These are phyloP conservation scores for Stentor roeselii DNA, from an alignment of 73 alveolate genomes.

Conservation along the genomic window DNA sequence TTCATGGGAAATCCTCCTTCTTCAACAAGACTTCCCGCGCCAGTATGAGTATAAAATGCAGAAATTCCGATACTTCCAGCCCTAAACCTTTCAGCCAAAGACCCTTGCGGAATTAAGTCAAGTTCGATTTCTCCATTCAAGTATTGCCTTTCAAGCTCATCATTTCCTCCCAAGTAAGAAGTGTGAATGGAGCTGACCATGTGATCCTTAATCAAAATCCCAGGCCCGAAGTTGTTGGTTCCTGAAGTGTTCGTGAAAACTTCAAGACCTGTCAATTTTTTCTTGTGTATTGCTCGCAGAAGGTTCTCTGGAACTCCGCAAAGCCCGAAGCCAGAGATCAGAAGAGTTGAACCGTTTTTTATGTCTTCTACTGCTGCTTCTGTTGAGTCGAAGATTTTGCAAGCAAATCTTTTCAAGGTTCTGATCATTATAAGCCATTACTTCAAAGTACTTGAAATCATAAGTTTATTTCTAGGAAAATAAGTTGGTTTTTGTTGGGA, in stretches of 20 bases:
- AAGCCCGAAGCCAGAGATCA: slow-evolving; percentile 79
- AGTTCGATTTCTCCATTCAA: slow-evolving; percentile 60
- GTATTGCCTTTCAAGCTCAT: slow-evolving; percentile 47
- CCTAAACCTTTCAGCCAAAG: slow-evolving; percentile 39
- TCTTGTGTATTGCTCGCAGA: slow-evolving; percentile 50
- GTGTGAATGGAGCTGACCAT: neutral
- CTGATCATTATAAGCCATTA: too few species aligned
- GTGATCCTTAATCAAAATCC: slow-evolving; percentile 25
- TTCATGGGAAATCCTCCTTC: neutral
- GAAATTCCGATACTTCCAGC: neutral
- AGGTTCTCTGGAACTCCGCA: slow-evolving; percentile 87
- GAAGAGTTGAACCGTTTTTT: slow-evolving; percentile 61
- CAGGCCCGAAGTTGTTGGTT: slow-evolving; percentile 24
- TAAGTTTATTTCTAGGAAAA: too few species aligned
- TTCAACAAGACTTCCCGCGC: neutral
- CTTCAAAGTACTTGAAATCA: too few species aligned
- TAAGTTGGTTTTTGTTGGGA: too few species aligned
- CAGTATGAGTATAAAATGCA: neutral
- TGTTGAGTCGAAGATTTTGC: neutral
- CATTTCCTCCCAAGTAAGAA: slow-evolving; percentile 42
- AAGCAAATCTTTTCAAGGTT: too few species aligned
- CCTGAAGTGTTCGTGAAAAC: slow-evolving; percentile 74
- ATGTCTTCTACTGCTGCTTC: slow-evolving; percentile 53
- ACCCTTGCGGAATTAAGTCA: slow-evolving; percentile 75
- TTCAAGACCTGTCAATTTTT: slow-evolving; percentile 55